Evolutionary conservation across 2,329 filamentous ascomycete genomes (phyloP).

Genomic region (Coniochaeta prunicola): DNA sequence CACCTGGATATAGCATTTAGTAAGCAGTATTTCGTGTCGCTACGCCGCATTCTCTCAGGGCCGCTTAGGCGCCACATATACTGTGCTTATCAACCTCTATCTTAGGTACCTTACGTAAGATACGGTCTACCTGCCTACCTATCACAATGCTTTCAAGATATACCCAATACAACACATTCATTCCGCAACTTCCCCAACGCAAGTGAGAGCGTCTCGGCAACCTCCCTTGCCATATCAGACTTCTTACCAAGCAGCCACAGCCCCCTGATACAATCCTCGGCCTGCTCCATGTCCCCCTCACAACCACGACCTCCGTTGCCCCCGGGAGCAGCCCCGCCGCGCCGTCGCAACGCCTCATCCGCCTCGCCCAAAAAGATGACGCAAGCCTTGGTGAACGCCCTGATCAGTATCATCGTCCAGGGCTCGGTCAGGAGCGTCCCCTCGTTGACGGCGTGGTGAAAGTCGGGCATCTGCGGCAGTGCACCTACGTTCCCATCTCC

Average conservation of each 20-base stretch:
- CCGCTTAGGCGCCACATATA: too few species aligned
- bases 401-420: conserved; percentile 49
- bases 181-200: too few species aligned
- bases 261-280: conserved; percentile 42
- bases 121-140: too few species aligned
- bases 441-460: conserved; percentile 46
- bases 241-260: conserved; percentile 48
- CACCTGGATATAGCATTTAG: too few species aligned
- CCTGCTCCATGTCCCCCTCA: conserved; percentile 25
- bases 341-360: conserved; percentile 18
- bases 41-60: too few species aligned
- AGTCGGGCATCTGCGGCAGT: conserved; percentile 28
- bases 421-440: conserved; percentile 52
- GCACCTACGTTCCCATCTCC: too few species aligned
- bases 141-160: too few species aligned
- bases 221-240: conserved; percentile 34
- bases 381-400: conserved; percentile 42
- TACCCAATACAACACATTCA: too few species aligned
- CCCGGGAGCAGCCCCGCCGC: conserved; percentile 12
- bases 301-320: conserved; percentile 8
- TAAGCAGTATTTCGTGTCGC: too few species aligned
- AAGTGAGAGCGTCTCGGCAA: background rate
- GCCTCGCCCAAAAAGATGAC: conserved; percentile 27
- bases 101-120: too few species aligned
- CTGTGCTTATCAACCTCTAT: too few species aligned